phyloP scores from a whole-genome alignment of 345 rosid genomes.

The Psidium guajava region DNA sequence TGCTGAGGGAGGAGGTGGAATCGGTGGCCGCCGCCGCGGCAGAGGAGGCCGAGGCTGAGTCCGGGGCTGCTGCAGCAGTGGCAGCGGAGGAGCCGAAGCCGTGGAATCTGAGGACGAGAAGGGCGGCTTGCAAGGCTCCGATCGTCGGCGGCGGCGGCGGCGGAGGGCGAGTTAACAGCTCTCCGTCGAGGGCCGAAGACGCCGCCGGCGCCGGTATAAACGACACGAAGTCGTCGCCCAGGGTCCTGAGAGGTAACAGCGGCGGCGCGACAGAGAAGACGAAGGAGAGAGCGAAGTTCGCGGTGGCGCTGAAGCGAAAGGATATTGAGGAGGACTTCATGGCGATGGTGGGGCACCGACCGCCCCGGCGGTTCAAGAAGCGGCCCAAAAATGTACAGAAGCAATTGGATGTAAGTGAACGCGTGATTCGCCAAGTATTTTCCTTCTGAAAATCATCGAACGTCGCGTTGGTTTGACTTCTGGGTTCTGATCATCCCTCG shows the following conservation, averaged over 20 bases:
- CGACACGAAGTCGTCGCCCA: neutral
- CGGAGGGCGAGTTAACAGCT: conserved; percentile 8
- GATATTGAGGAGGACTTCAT: conserved; percentile 60
- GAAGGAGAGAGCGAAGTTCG: conserved; percentile 28
- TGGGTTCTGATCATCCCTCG: neutral
- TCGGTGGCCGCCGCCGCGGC: neutral
- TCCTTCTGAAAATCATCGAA: neutral
- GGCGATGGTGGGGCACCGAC: conserved; percentile 30
- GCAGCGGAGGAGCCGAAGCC: conserved; percentile 22
- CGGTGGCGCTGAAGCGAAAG: conserved; percentile 39
- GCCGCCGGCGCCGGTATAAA: neutral
- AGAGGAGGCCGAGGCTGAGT: neutral
- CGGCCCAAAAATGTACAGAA: conserved; percentile 40
- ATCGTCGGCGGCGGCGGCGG: neutral
- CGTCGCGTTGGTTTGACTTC: neutral
- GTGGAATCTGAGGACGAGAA: conserved; percentile 71
- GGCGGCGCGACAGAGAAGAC: conserved; percentile 1
- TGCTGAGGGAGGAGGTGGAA: conserved; percentile 10
- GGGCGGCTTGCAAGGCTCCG: conserved; percentile 46
- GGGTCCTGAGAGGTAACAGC: neutral
- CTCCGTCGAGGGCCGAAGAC: conserved; percentile 1
- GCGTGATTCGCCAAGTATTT: neutral
- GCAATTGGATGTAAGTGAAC: conserved; percentile 50
- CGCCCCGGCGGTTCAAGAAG: conserved; percentile 62
- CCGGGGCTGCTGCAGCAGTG: neutral